phyloP scores from a whole-genome alignment of 83 land plant species.

The Larix sibirica region DNA sequence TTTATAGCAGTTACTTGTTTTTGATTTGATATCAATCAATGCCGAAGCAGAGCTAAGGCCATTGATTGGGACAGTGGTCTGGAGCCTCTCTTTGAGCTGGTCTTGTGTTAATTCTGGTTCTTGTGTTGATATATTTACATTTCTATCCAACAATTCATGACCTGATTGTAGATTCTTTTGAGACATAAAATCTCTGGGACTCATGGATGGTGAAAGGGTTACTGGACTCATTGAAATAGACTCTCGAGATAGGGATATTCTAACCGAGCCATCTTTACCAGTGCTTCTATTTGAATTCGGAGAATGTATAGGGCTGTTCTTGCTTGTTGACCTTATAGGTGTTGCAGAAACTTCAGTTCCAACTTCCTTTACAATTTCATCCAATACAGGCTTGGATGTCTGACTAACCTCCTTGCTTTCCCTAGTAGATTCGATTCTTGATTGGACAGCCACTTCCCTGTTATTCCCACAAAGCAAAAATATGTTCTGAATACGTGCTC shows the following conservation, averaged over 20 bases:
- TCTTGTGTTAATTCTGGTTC: background rate
- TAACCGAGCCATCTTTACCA: background rate
- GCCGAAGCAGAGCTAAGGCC: background rate
- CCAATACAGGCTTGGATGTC: background rate
- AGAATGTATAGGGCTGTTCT: background rate
- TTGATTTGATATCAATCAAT: background rate
- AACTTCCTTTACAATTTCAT: background rate
- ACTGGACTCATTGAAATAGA: background rate
- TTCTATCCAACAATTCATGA: background rate
- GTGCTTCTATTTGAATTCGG: background rate
- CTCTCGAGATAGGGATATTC: background rate
- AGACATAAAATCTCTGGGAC: background rate
- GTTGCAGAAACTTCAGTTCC: background rate
- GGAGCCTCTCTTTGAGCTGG: background rate
- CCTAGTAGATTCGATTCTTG: constrained; percentile 18
- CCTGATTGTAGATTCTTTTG: background rate
- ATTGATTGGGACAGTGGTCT: background rate
- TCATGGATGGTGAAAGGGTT: constrained; percentile 7
- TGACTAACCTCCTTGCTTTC: constrained; percentile 7
- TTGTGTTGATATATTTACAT: background rate
- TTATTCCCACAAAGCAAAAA: constrained; percentile 39
- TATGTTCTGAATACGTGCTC: constrained; percentile 43
- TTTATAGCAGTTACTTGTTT: background rate
- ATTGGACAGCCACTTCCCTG: constrained; percentile 27
- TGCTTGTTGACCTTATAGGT: background rate